Conservation (phyloP, 116 monocot species). For the Posidonia oceanica region DNA sequence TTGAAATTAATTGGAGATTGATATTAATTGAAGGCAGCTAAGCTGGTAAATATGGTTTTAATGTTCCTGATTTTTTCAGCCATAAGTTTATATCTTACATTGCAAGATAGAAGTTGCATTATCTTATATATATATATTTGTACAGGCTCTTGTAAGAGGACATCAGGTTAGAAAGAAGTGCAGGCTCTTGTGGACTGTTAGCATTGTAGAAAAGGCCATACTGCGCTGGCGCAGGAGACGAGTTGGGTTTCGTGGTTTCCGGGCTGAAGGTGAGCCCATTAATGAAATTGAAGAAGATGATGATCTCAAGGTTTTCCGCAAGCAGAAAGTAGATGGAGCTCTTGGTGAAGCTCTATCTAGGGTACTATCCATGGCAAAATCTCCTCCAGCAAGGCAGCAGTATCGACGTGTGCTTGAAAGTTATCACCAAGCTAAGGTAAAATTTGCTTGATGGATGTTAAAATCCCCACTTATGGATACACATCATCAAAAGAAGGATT, state of each 20-base stretch:
- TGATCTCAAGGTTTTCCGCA: slow-evolving; percentile 63
- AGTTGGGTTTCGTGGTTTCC: slow-evolving; percentile 71
- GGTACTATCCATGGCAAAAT: slow-evolving; percentile 63
- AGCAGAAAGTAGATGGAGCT: slow-evolving; percentile 67
- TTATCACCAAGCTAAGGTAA: slow-evolving; percentile 56
- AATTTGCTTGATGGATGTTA: too few species aligned
- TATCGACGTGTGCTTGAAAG: slow-evolving; percentile 72
- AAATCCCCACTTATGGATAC: too few species aligned
- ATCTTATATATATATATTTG: background rate
- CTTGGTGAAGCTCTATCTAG: slow-evolving; percentile 58
- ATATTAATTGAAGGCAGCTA: too few species aligned
- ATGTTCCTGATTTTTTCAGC: too few species aligned
- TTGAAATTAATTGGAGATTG: too few species aligned
- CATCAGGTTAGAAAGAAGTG: slow-evolving; percentile 73
- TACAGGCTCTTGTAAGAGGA: slow-evolving; percentile 88
- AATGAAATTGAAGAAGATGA: slow-evolving; percentile 49
- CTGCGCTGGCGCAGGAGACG: slow-evolving; percentile 71
- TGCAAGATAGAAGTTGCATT: too few species aligned
- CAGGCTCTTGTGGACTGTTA: slow-evolving; percentile 46
- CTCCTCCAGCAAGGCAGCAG: slow-evolving; percentile 54
- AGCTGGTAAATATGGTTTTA: too few species aligned
- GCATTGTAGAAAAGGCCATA: slow-evolving; percentile 64
- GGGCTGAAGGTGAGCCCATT: slow-evolving; percentile 15
- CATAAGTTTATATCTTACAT: too few species aligned
- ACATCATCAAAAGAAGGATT: too few species aligned